phyloP scores from a whole-genome alignment of 1,139 yeast genomes.

The Protomyces gravidus region DNA sequence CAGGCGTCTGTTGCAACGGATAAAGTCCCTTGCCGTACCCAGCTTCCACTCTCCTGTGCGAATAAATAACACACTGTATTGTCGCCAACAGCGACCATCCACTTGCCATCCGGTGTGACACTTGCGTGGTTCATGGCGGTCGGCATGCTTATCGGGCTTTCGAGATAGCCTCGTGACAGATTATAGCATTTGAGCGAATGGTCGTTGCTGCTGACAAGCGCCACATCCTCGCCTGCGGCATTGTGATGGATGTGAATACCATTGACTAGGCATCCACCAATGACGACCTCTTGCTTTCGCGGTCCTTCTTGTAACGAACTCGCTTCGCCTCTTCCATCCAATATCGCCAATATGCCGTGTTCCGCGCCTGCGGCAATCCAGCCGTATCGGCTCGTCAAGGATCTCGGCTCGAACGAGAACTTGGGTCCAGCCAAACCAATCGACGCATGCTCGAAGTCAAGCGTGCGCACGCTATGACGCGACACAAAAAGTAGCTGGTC shows the following conservation, averaged over 20 bases:
- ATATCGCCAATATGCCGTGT: conserved; percentile 14
- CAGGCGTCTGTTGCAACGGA: conserved; percentile 20
- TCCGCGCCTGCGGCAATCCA: conserved; percentile 23
- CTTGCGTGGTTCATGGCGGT: conserved; percentile 30
- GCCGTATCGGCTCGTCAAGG: conserved; percentile 11
- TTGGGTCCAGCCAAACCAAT: conserved; percentile 5
- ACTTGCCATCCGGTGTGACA: conserved; percentile 26
- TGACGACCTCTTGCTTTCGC: conserved; percentile 6
- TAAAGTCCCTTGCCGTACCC: conserved; percentile 10
- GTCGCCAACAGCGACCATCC: conserved; percentile 30
- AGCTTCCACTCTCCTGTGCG: conserved; percentile 11
- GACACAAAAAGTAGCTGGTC: conserved; percentile 18
- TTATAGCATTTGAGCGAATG: conserved; percentile 16
- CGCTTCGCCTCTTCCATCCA: neutral
- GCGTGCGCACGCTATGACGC: conserved; percentile 19
- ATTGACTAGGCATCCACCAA: conserved; percentile 21
- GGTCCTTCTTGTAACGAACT: neutral
- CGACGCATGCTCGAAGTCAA: neutral
- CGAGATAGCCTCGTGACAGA: neutral
- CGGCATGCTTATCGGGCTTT: conserved; percentile 7
- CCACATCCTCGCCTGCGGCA: neutral
- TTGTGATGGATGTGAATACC: conserved; percentile 12
- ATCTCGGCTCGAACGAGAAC: conserved; percentile 22
- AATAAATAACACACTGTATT: conserved; percentile 24
- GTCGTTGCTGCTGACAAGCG: conserved; percentile 20